Conservation (phyloP, 2,329 filamentous ascomycete genomes). For the Stenocarpella maydis region DNA sequence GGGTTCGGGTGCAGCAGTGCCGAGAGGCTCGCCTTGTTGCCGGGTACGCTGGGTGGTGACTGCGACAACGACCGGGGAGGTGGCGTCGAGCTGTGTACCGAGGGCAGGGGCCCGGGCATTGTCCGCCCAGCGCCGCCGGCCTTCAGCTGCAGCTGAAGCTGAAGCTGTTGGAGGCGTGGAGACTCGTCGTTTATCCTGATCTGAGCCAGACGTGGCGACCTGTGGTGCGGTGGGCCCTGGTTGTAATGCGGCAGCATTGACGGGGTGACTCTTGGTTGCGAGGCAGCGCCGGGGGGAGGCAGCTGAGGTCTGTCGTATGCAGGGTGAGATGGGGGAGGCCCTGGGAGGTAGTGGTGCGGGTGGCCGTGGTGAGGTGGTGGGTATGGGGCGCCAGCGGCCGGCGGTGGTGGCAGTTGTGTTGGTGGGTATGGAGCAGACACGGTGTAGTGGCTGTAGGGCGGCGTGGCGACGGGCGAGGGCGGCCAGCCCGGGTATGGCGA, state of each 20-base stretch:
- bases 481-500: conserved; percentile 58
- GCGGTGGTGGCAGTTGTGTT: conserved; percentile 31
- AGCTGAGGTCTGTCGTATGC: conserved; percentile 39
- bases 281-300: conserved; percentile 32
- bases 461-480: conserved; percentile 63
- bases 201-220: conserved; percentile 47
- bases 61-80: conserved; percentile 57
- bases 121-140: conserved; percentile 39
- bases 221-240: conserved; percentile 39
- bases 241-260: conserved; percentile 33
- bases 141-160: conserved; percentile 44
- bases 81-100: conserved; percentile 41
- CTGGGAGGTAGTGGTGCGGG: conserved; percentile 40
- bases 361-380: conserved; percentile 37
- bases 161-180: conserved; percentile 54
- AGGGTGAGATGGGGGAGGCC: conserved; percentile 40
- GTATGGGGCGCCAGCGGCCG: conserved; percentile 44
- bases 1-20: conserved; percentile 63
- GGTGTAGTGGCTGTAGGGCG: conserved; percentile 59
- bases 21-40: conserved; percentile 57
- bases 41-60: conserved; percentile 54
- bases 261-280: conserved; percentile 33
- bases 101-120: conserved; percentile 51
- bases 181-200: conserved; percentile 46
- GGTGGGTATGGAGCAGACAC: conserved; percentile 40